phyloP scores from a whole-genome alignment of 1,284 basidiomycete species.

The Naganishia cerealis region DNA sequence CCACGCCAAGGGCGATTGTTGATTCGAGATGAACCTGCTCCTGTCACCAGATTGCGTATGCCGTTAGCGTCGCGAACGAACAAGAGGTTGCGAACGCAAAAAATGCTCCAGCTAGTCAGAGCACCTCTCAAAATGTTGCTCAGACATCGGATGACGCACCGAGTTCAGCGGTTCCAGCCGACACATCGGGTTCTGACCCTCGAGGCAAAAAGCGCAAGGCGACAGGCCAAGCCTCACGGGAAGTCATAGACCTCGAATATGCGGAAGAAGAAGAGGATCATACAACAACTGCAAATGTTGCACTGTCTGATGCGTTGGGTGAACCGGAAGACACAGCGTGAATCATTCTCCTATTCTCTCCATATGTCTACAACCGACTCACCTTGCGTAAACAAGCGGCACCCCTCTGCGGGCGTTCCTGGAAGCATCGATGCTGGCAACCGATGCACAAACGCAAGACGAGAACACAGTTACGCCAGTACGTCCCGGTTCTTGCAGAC shows the following conservation, averaged over 20 bases:
- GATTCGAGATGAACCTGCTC: not conserved
- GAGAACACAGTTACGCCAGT: slow-evolving; percentile 65
- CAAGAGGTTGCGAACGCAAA: slow-evolving; percentile 35
- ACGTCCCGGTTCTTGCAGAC: slow-evolving; percentile 35
- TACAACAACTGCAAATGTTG: not conserved
- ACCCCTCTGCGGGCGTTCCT: slow-evolving; percentile 77
- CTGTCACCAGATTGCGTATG: slow-evolving; percentile 48
- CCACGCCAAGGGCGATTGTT: not conserved
- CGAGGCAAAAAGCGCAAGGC: slow-evolving; percentile 22
- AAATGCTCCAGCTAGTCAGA: not conserved
- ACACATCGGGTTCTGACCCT: not conserved
- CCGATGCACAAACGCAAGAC: slow-evolving; percentile 68
- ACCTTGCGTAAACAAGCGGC: slow-evolving; percentile 51
- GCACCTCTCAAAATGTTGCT: not conserved
- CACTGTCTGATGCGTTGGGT: slow-evolving; percentile 3
- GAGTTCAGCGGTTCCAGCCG: not conserved
- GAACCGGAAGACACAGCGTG: slow-evolving; percentile 20
- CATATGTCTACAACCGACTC: not conserved
- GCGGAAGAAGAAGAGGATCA: slow-evolving; percentile 11
- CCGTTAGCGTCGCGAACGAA: slow-evolving; percentile 49
- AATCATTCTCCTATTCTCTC: not conserved
- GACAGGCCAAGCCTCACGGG: slow-evolving; percentile 29
- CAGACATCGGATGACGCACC: not conserved
- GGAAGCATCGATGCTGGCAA: slow-evolving; percentile 79
- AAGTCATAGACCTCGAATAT: slow-evolving; percentile 25